Base-by-base conservation (phyloP, 805 yeast species). In the Barnettozyma botsteinii region DNA sequence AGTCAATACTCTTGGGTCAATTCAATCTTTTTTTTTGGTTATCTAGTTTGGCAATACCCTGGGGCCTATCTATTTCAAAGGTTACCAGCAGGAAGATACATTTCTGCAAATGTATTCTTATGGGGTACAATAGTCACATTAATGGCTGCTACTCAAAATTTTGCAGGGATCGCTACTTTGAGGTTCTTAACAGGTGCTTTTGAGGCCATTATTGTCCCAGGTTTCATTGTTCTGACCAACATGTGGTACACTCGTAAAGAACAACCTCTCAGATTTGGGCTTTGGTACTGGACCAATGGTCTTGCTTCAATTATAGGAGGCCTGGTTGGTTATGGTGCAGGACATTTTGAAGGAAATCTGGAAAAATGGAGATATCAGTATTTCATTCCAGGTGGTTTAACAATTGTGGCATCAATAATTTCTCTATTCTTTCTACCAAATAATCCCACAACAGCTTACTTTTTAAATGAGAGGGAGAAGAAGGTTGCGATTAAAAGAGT, bases 301-400 rank as follows among this genome's bases (percentile, higher is more conserved):
- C 27, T 24, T 24, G 35, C 30, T 20, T 13, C 40, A 43, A 23
- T 33, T 46, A 19, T 42, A 8, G 48, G 48, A 10, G 51, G 51
- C 14, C 20, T 45, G 6, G 33, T 44, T 20, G 23, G 45, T 3
- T 47, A 44, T 26, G 48, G 47, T 18, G 31, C 51, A 11, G 45
- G 48, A 28, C 45, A 47, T 29, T 35, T 42, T 20, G 40, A 50
- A 15, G 22, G 38, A 2, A 48, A 47, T 3, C 34, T 50, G 15
- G n/a, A 25, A 30, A 51, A 64, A 13, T 78, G 80, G 79, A 66
- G 70, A 43, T 49, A 74, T 5, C 63, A 72, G 38, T 67, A 67
- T 55, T 60, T 73, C 17, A 65, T 73, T 22, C 64, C 67, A 37
- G 82, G 79, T 22, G 66, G 69, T 19, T 47, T 69, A 18, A 67